Base-by-base conservation (phyloP, 2,329 filamentous ascomycete species). In the Rhytidhysteron rufulum region DNA sequence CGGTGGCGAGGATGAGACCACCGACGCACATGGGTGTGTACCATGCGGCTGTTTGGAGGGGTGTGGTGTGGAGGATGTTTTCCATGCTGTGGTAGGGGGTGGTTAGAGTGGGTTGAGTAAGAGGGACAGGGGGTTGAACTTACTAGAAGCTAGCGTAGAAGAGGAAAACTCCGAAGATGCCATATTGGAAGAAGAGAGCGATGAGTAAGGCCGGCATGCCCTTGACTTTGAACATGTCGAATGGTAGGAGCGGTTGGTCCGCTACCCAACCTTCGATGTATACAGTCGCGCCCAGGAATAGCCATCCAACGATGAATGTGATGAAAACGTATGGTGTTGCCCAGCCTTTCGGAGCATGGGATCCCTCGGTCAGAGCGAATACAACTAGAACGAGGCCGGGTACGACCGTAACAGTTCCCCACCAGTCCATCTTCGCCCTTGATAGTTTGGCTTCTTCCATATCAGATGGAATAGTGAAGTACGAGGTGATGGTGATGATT, bases 181-280 rank as follows among this genome's bases (percentile, higher is more conserved):
- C 43, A 11, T 39, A 45, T 9, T 32, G 36, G 50, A 83, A 77
- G 22, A 44, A 42, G 10, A 46, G 21, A 8, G 40, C 43, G 16
- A 42, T 11, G 17, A 43, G 18, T 5, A 46, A 32, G 5, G 45
- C 22, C 22, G 34, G 43, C 77, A 88, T 84, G 44, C 79, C 79
- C 44, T 77, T 80, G 2, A 82, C 75, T 21, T 67, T 66, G 65
- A 89, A 88, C 5, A 89, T 58, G 15, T 80, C 82, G 1, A 73
- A 68, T 0, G 85, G 84, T 0, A 90, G 66, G 1, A 89, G 66
- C 0, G 85, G 86, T 37, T 80, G 71, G 11, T 70, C 53, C 1
- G 83, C 77, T 0, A 85, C 72, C 77, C 79, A 85, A 0, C 79
- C 80, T 64, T 90, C 82, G 4, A 88, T 69, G 42, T 86, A 88